A percentile compares a stretch with the other conserved stretches of the same genome.
phyloP scores from a whole-genome alignment of 1,284 basidiomycete species.

The Neonothopanus nambi region DNA sequence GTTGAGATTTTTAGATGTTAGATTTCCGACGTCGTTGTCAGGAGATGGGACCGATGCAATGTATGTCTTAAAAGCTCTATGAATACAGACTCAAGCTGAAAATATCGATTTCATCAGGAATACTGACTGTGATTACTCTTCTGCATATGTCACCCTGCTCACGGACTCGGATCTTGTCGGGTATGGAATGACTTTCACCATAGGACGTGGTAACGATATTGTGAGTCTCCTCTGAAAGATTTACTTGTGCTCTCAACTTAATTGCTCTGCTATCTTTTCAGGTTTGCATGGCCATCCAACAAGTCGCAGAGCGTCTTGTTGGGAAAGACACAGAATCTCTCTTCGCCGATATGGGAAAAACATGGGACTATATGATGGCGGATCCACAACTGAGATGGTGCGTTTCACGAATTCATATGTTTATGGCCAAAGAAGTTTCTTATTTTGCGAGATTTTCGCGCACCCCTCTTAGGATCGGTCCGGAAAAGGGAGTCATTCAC shows the following conservation, averaged over 20 bases:
- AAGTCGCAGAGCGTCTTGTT: conserved; percentile 77
- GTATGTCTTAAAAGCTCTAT: conserved; percentile 31
- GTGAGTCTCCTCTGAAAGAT: conserved; percentile 37
- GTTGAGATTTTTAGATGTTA: conserved; percentile 64
- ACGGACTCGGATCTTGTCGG: conserved; percentile 77
- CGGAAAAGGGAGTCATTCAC: conserved; percentile 87
- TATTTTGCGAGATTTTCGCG: background rate
- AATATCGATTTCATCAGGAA: conserved; percentile 56
- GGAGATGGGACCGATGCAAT: conserved; percentile 91
- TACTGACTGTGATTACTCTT: conserved; percentile 93
- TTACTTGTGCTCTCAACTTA: background rate
- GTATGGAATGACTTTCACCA: conserved; percentile 97
- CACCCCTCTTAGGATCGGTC: conserved; percentile 64
- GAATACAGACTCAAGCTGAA: conserved; percentile 10
- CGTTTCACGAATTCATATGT: conserved; percentile 23
- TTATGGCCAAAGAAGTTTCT: background rate
- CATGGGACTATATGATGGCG: conserved; percentile 77
- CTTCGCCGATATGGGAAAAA: conserved; percentile 87
- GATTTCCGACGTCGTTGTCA: conserved; percentile 81
- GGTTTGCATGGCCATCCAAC: conserved; percentile 81
- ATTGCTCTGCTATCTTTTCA: conserved; percentile 27
- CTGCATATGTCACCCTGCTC: conserved; percentile 83
- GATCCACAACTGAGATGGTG: conserved; percentile 91
- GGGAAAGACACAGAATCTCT: conserved; percentile 85
- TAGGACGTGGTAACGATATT: conserved; percentile 93